phyloP scores from a whole-genome alignment of 345 rosid species.

The Nasturtium officinale region DNA sequence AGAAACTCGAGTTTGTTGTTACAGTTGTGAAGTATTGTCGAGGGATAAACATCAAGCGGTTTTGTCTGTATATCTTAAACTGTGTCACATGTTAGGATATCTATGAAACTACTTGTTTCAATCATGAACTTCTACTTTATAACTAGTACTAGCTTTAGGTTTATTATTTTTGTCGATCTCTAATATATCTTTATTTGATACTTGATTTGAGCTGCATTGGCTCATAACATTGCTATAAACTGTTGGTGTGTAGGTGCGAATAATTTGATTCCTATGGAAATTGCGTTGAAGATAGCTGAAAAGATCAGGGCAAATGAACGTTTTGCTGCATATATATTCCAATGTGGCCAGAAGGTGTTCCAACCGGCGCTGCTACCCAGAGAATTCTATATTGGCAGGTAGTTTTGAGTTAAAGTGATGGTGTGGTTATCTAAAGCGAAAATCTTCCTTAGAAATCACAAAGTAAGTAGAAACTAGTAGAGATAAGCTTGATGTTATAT shows the following conservation, averaged over 20 bases:
- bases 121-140: not conserved
- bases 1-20: not conserved
- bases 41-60: conserved; percentile 4
- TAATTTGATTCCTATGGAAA: conserved; percentile 89
- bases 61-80: not conserved
- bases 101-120: not conserved
- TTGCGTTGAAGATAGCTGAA: conserved; percentile 83
- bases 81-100: conserved; percentile 14
- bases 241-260: conserved; percentile 67
- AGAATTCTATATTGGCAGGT: conserved; percentile 94
- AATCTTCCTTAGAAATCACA: conserved; percentile 1
- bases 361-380: conserved; percentile 62
- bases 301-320: conserved; percentile 83
- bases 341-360: conserved; percentile 95
- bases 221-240: conserved; percentile 7
- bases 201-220: not conserved
- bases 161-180: not conserved
- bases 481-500: not conserved
- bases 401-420: conserved; percentile 11
- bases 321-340: conserved; percentile 89
- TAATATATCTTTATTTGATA: not conserved
- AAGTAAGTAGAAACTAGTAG: conserved; percentile 8
- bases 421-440: not conserved
- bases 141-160: conserved; percentile 17
- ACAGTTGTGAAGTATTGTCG: not conserved